Conservation (phyloP, 495 filamentous ascomycete genomes). For the Neohortaea acidophila region DNA sequence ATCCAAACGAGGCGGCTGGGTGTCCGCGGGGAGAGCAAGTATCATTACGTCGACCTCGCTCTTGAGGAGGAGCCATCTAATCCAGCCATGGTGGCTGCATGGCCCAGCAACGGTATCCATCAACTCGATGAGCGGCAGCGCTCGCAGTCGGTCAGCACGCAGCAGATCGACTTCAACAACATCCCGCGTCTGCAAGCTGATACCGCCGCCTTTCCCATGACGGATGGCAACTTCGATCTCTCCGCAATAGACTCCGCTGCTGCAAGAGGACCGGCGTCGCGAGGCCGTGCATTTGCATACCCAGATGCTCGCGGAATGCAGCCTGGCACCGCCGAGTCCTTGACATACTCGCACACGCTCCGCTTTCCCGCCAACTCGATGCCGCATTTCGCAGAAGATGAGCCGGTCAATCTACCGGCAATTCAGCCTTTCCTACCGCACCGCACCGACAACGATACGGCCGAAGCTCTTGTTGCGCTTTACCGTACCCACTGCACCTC, state of each 20-base stretch:
- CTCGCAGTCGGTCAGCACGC: conserved; percentile 20
- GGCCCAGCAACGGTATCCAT: background rate
- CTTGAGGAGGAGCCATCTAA: conserved; percentile 41
- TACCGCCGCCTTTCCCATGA: conserved; percentile 47
- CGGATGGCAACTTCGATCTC: conserved; percentile 18
- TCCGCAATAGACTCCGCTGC: conserved; percentile 4
- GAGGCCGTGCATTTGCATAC: conserved; percentile 25
- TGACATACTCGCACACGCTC: conserved; percentile 40
- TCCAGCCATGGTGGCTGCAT: background rate
- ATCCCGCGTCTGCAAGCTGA: conserved; percentile 42
- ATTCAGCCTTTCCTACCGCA: conserved; percentile 61
- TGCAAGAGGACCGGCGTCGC: conserved; percentile 14
- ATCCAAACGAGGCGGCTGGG: conserved; percentile 83
- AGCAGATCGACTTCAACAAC: conserved; percentile 30
- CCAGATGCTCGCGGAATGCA: conserved; percentile 19
- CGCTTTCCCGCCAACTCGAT: conserved; percentile 45
- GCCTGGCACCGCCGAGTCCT: conserved; percentile 12
- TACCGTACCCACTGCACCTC: conserved; percentile 92
- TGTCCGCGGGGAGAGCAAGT: conserved; percentile 93
- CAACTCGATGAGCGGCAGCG: conserved; percentile 5
- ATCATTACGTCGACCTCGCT: conserved; percentile 85
- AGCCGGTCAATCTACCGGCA: conserved; percentile 58
- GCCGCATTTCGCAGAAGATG: conserved; percentile 31
- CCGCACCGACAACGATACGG: conserved; percentile 67
- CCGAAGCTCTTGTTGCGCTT: conserved; percentile 63